phyloP scores from a whole-genome alignment of 352 stramenopile genomes.

The Globisporangium nodosum region DNA sequence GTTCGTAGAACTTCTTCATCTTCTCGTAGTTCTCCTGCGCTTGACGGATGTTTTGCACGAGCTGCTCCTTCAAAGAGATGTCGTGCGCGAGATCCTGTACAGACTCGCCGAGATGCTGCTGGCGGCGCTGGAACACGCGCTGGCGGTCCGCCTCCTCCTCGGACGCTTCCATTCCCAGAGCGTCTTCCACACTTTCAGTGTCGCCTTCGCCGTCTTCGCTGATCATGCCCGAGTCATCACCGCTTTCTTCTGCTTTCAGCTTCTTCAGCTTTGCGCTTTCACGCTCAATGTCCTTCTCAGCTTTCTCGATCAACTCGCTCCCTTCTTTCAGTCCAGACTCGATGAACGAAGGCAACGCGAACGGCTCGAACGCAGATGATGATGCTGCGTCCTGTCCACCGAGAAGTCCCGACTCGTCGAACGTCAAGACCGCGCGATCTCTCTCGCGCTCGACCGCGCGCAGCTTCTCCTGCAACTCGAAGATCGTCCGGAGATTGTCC shows the following conservation, averaged over 20 bases:
- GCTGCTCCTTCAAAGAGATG: constrained; percentile 84
- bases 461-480: constrained; percentile 75
- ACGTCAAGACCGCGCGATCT: constrained; percentile 53
- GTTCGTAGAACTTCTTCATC: constrained; percentile 79
- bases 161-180: constrained; percentile 28
- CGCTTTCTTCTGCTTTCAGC: constrained; percentile 47
- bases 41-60: constrained; percentile 74
- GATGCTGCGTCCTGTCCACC: constrained; percentile 10
- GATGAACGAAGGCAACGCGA: constrained; percentile 32
- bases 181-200: constrained; percentile 25
- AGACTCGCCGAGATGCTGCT: constrained; percentile 72
- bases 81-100: constrained; percentile 77
- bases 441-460: constrained; percentile 53
- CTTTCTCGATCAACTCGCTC: constrained; percentile 56
- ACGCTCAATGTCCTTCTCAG: constrained; percentile 73
- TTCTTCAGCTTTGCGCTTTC: constrained; percentile 76
- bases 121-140: constrained; percentile 77
- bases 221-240: constrained; percentile 28
- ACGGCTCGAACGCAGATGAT: constrained; percentile 15
- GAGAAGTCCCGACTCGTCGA: constrained; percentile 10
- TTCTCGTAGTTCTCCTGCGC: constrained; percentile 80
- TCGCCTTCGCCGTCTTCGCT: constrained; percentile 12
- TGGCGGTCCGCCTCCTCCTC: constrained; percentile 74
- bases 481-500: constrained; percentile 78
- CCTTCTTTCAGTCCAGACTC: constrained; percentile 52